A percentile compares a stretch with the other conserved stretches of the same genome.
Conservation (phyloP, 2,329 filamentous ascomycete species). For the Podosphaera aphanis region DNA sequence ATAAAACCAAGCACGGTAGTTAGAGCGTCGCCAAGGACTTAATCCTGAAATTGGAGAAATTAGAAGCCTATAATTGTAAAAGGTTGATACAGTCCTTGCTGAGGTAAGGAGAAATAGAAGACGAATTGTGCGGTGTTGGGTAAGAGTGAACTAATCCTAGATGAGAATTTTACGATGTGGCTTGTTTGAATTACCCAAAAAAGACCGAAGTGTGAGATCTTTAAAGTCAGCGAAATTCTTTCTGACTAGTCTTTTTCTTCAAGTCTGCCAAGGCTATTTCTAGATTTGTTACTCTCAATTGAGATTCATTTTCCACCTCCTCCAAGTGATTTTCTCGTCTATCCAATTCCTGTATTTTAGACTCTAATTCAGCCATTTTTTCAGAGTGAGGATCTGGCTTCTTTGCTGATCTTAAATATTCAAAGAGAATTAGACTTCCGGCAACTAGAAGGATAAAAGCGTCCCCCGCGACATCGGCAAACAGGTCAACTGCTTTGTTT, state of each 20-base stretch:
- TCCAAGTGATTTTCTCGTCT: conserved; percentile 28
- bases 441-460: conserved; percentile 38
- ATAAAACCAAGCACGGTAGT: neutral
- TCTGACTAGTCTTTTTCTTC: conserved; percentile 10
- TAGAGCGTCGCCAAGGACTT: no score
- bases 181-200: neutral
- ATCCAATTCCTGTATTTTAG: conserved; percentile 29
- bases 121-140: no score
- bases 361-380: conserved; percentile 27
- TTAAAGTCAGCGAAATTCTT: conserved; percentile 5
- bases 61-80: no score
- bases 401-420: conserved; percentile 32
- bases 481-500: conserved; percentile 40
- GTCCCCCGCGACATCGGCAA: conserved; percentile 41
- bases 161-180: neutral
- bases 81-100: no score
- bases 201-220: neutral
- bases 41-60: no score
- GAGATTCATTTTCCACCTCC: conserved; percentile 20
- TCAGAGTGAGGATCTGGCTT: conserved; percentile 35
- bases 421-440: conserved; percentile 32
- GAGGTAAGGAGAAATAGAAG: no score
- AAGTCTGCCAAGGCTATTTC: conserved; percentile 15
- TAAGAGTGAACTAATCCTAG: no score
- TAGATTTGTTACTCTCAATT: conserved; percentile 13